Base-by-base conservation (phyloP, 345 rosid genomes). In the Citrus mangshanensis region DNA sequence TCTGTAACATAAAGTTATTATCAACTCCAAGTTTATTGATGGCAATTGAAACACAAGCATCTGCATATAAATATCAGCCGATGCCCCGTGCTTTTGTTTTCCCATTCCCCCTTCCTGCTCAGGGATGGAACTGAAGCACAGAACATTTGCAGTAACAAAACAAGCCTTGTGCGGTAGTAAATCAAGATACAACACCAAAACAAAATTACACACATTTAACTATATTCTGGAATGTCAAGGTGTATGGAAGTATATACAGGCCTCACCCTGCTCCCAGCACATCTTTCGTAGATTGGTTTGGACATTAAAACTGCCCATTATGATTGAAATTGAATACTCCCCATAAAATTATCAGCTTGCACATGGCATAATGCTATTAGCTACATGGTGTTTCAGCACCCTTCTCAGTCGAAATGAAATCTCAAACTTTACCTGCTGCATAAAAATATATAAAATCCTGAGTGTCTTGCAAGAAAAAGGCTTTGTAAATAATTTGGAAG, bases 181-280 rank as follows among this genome's bases (percentile, higher is more conserved):
- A 79, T 84, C 30, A 73, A 70, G 80, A 81, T 25, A 81, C 69
- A 70, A 65, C 74, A 72, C 73, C 32, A 77, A 76, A 75, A 73
- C 72, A 58, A 54, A 68, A 55, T 35, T 19, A 72, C 72, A 62
- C 75, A 64, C 65, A 78, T 58, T 30, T 24, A 42, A 64, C 34
- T 46, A 56, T 32, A 49, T 21, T 40, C 75, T 38, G 75, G 80
- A 77, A 67, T 64, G 81, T 80, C 40, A 37, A 79, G 82, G 83
- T 68, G 51, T 42, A 77, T n/a, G 74, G 21, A 55, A 59, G 60
- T 83, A 85, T 83, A 68, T 83, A 85, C 85, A 85, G 55, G 69
- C 82, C 79, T 58, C 67, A 55, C 77, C 79, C 38, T 58, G 79
- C 37, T 49, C 70, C 80, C 67, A 21, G 56, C n/a, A 68, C 68